Percentiles rank a stretch among this genome's conserved stretches.
Conservation (phyloP, 2,329 filamentous ascomycete species). For the Grosmannia huntii region DNA sequence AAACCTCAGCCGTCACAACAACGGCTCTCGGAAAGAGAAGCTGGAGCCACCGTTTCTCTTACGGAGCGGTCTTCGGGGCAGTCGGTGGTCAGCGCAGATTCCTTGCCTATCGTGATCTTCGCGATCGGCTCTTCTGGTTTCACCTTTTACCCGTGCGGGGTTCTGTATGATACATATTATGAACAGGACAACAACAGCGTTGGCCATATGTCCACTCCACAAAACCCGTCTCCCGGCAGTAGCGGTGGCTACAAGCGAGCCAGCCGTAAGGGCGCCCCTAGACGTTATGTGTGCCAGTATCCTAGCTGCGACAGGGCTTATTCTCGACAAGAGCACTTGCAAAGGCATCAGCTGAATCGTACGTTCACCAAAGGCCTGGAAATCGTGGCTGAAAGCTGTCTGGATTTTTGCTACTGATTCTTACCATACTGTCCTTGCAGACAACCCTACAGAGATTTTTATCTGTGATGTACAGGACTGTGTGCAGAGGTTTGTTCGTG, state of each 20-base stretch:
- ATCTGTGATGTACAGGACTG: conserved; percentile 64
- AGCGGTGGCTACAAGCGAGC: conserved; percentile 32
- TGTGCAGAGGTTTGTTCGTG: conserved; percentile 63
- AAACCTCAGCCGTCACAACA: not conserved
- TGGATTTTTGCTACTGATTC: conserved; percentile 5
- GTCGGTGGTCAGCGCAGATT: not conserved
- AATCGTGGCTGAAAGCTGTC: not conserved
- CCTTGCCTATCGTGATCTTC: too few relatives aligned
- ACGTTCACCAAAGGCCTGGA: not conserved
- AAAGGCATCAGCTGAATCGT: conserved; percentile 75
- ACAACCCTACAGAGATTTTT: conserved; percentile 70
- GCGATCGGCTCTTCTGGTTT: too few relatives aligned
- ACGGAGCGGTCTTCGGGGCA: not conserved
- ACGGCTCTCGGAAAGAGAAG: not conserved
- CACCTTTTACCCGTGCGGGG: not conserved
- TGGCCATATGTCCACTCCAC: conserved; percentile 9
- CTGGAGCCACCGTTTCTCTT: not conserved
- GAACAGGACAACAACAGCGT: not conserved
- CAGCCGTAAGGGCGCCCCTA: conserved; percentile 36
- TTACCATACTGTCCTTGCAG: conserved; percentile 25
- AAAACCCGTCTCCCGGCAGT: conserved; percentile 6
- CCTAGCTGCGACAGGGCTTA: conserved; percentile 68
- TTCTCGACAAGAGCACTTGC: conserved; percentile 68
- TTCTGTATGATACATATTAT: not conserved
- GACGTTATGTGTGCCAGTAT: conserved; percentile 50